phyloP scores from a whole-genome alignment of 768 basidiomycete genomes.

The Tricholomella constricta region DNA sequence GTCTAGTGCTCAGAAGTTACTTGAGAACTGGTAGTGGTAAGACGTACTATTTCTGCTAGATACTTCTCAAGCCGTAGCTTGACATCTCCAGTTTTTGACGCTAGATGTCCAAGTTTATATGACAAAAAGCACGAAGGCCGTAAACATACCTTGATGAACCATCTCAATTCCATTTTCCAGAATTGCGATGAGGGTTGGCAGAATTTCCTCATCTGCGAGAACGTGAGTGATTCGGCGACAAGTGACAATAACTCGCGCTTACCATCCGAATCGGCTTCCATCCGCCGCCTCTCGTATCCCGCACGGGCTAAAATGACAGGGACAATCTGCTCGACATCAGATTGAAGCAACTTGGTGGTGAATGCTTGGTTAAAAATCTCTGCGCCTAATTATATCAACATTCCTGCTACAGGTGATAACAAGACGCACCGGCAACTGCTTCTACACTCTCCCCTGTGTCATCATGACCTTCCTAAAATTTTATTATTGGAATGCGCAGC shows the following conservation, averaged over 20 bases:
- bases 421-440: conserved; percentile 29
- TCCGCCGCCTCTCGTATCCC: conserved; percentile 58
- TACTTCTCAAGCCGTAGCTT: conserved; percentile 83
- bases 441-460: conserved; percentile 32
- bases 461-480: conserved; percentile 47
- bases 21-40: not conserved
- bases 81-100: conserved; percentile 69
- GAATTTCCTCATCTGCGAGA: conserved; percentile 44
- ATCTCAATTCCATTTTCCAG: conserved; percentile 65
- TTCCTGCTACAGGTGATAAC: not conserved
- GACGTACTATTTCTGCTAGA: conserved; percentile 70
- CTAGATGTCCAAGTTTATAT: conserved; percentile 32
- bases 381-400: conserved; percentile 24
- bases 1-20: not conserved
- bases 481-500: not conserved
- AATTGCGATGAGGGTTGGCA: conserved; percentile 54
- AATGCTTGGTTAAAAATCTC: conserved; percentile 63
- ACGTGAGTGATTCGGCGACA: not conserved
- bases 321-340: conserved; percentile 65
- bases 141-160: conserved; percentile 54
- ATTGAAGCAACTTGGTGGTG: conserved; percentile 52
- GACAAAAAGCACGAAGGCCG: not conserved
- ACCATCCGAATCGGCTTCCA: conserved; percentile 51
- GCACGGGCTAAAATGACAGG: conserved; percentile 65
- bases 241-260: not conserved